phyloP scores from a whole-genome alignment of 352 stramenopile species.

The Phytophthora pinifolia region DNA sequence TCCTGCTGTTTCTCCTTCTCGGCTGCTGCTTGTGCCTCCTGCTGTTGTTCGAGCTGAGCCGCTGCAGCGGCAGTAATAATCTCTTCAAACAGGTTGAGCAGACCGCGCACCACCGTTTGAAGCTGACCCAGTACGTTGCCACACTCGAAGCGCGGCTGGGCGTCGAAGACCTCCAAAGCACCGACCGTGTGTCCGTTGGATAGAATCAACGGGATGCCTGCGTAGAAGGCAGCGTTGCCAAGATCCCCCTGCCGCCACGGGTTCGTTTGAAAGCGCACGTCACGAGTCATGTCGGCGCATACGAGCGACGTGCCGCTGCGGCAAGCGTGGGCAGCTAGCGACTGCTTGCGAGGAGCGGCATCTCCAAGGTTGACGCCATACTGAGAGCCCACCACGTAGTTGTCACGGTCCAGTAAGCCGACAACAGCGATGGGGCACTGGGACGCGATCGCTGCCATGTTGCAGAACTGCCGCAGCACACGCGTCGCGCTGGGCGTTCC shows the following conservation, averaged over 20 bases:
- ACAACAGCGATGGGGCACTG: constrained; percentile 67
- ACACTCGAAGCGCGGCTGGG: constrained; percentile 51
- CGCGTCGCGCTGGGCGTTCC: constrained; percentile 41
- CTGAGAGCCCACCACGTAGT: constrained; percentile 56
- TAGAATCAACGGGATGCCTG: constrained; percentile 75
- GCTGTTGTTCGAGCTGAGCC: constrained; percentile 19
- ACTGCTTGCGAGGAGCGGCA: constrained; percentile 40
- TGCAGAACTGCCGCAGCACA: constrained; percentile 66
- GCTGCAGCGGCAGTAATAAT: constrained; percentile 44
- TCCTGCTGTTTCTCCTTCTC: constrained; percentile 19
- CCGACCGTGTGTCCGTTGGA: constrained; percentile 71
- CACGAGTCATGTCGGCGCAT: constrained; percentile 58
- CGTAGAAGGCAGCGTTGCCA: constrained; percentile 63
- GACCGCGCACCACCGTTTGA: constrained; percentile 66
- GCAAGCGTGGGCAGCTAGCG: constrained; percentile 69
- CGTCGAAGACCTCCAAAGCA: constrained; percentile 71
- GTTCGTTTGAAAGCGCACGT: constrained; percentile 72
- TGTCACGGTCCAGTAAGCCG: constrained; percentile 61
- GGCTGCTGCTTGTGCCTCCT: constrained; percentile 19
- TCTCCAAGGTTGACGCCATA: constrained; percentile 29
- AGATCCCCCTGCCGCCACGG: constrained; percentile 51
- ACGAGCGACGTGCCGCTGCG: constrained; percentile 60
- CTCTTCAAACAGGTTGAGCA: constrained; percentile 78
- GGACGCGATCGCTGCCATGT: constrained; percentile 77
- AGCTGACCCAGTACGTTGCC: constrained; percentile 66